Evolutionary conservation across 2,329 filamentous ascomycete genomes (phyloP), one percentile per base, ranked within the genome.

Genomic region (Fusarium fracticaudum): DNA sequence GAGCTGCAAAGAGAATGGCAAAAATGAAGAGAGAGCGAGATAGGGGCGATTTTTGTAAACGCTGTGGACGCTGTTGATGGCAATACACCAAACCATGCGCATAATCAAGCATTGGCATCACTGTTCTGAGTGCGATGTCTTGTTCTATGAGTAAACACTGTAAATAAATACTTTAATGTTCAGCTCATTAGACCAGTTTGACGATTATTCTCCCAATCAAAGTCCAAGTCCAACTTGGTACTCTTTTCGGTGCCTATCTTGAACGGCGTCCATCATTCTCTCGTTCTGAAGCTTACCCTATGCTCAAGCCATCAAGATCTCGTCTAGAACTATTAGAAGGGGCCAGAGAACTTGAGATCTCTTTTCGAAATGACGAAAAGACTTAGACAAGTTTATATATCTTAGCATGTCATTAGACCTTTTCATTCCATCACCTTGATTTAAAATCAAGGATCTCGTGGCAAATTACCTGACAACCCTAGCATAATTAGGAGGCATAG

Each of bases 341-440:
- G 35, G 8, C 35, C 10, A 18, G 35, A 37, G 15, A 37, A 37
- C 35, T 18, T 10, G 17, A 17, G 35, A 18, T 37, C 35, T 37
- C 35, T 37, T 37, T 37, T 37, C 35, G 35, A 37, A 37, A 1
- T 6, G 35, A 18, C 8, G 35, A 37, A 18, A 18, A 37, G 35
- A 37, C 0, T 37, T 0, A 18, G 8, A 0, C 17, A 37, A 37
- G 17, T 37, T 18, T 18, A 37, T 0, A 37, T 37, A 37, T 37
- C 17, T 37, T 18, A 9, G 17, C 17, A 37, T 10, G 35, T 18
- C 1, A 37, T 37, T 10, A 18, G 35, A 37, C 5, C 35, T 17
- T 37, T 37, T 18, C 0, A 18, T 37, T 37, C 35, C 17, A 18
- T 18, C 0, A 10, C 35, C 35, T 18, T 37, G 35, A 37, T 37